Base-by-base conservation (phyloP, 176 grass and related monocot genomes). In the Alopecurus myosuroides region DNA sequence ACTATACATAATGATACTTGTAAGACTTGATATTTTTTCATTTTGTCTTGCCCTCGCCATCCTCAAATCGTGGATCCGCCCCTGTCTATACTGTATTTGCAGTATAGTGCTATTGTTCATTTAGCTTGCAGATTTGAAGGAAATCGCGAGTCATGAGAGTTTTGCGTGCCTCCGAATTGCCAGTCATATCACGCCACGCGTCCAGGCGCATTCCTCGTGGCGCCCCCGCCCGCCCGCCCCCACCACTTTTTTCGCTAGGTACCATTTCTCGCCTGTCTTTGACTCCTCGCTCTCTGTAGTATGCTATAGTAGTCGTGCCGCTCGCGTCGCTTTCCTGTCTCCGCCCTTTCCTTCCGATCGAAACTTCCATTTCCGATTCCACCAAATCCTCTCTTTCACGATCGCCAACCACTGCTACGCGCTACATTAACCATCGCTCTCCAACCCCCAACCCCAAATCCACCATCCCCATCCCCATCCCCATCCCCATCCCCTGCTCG, bases 291-390 rank as follows among this genome's bases (percentile, higher is more conserved):
- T 64, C 57, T 22, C 19, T 4, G 36, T 7, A 4, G 5, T 9
- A 25, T 14, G n/a, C 57, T 22, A 13, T 35, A 2, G 48, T 36
- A 52, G 71, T 51, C 72, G 72, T 75, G 72, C 72, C 72, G 72
- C 72, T 79, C 2, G 26, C 1, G 58, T 81, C 62, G 28, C 78
- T 81, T 68, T 68, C 62, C 78, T 1, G 20, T 51, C 29, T 39
- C 22, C 42, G 12, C 67, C 76, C 71, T 50, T 80, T 71, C 83
- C 84, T 90, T 82, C 30, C 31, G 33, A 73, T 72, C 53, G 53
- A 78, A 90, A 65, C 88, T 78, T 90, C 72, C 63, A 90, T 34
- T 70, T 64, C 63, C 52, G 58, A 77, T 26, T 48, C 72, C 79
- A 89, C 83, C 77, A 37, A 60, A 45, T 50, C 65, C 15, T 7